A percentile compares a stretch with the other conserved stretches of the same genome.
These are phyloP conservation scores for Cryptosporidium canis DNA, from an alignment of 169 alveolate species.

Conservation along the genomic window DNA sequence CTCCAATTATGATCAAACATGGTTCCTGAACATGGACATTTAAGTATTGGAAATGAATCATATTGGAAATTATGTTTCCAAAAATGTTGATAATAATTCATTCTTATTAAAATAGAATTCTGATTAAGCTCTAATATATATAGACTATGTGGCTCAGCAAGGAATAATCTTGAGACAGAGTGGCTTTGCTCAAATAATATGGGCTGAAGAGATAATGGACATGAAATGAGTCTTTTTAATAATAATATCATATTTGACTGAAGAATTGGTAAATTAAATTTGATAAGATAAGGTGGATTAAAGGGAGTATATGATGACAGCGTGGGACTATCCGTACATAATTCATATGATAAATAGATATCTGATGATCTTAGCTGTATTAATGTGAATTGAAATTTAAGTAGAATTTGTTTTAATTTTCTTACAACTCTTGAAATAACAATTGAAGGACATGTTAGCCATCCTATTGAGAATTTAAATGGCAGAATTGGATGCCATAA, in stretches of 20 bases:
- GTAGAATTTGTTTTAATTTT: conserved; percentile 22
- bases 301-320: conserved; percentile 23
- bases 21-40: conserved; percentile 23
- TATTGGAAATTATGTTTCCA: conserved; percentile 27
- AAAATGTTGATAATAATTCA: conserved; percentile 40
- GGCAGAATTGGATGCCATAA: conserved; percentile 54
- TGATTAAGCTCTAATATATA: conserved; percentile 18
- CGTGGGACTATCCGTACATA: neutral
- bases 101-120: conserved; percentile 9
- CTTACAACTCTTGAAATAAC: conserved; percentile 41
- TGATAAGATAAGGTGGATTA: conserved; percentile 28
- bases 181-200: conserved; percentile 6
- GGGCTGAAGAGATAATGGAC: conserved; percentile 34
- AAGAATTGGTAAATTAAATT: neutral
- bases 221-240: conserved; percentile 23
- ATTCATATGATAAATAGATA: conserved; percentile 21
- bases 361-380: conserved; percentile 44
- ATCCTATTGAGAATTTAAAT: conserved; percentile 47
- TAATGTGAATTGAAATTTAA: conserved; percentile 17
- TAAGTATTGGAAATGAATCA: conserved; percentile 49
- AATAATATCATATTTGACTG: neutral
- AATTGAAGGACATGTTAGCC: conserved; percentile 53
- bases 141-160: conserved; percentile 53
- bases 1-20: conserved; percentile 39
- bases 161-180: conserved; percentile 2